Conservation (phyloP, 305 asterid genomes). For the Stenogyne calaminthoides region DNA sequence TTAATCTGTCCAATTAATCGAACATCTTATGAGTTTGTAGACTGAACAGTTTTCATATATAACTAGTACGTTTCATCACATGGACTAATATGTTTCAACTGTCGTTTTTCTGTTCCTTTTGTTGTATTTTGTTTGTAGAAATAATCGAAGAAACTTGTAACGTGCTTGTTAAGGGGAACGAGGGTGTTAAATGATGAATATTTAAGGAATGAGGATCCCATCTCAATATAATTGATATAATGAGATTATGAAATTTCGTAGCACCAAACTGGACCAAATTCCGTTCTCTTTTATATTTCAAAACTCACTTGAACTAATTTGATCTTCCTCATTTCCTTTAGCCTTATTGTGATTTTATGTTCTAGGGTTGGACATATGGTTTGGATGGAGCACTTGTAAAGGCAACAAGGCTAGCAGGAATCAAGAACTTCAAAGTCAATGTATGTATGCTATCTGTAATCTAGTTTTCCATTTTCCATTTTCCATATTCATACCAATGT, state of each 20-base stretch:
- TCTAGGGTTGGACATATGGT: slow-evolving; percentile 90
- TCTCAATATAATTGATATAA: too few relatives aligned
- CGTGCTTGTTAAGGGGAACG: neutral
- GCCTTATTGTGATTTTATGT: slow-evolving; percentile 1
- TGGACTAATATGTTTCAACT: too few relatives aligned
- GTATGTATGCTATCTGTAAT: slow-evolving; percentile 32
- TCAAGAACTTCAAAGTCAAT: slow-evolving; percentile 72
- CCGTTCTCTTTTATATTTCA: neutral
- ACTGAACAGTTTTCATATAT: too few relatives aligned
- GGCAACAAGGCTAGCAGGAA: slow-evolving; percentile 73
- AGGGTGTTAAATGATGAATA: neutral
- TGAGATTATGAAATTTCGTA: neutral
- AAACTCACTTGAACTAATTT: neutral
- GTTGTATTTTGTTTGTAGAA: neutral
- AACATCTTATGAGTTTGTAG: too few relatives aligned
- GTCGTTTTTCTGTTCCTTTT: neutral
- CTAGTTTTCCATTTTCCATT: neutral
- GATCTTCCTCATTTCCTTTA: slow-evolving; percentile 4
- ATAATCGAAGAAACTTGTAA: neutral
- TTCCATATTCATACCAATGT: neutral
- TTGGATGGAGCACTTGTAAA: slow-evolving; percentile 73
- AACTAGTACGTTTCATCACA: too few relatives aligned
- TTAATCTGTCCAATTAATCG: neutral
- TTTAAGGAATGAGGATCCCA: neutral
- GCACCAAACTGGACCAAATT: neutral